Conservation (phyloP, 495 filamentous ascomycete genomes). For the Oleoguttula mirabilis region DNA sequence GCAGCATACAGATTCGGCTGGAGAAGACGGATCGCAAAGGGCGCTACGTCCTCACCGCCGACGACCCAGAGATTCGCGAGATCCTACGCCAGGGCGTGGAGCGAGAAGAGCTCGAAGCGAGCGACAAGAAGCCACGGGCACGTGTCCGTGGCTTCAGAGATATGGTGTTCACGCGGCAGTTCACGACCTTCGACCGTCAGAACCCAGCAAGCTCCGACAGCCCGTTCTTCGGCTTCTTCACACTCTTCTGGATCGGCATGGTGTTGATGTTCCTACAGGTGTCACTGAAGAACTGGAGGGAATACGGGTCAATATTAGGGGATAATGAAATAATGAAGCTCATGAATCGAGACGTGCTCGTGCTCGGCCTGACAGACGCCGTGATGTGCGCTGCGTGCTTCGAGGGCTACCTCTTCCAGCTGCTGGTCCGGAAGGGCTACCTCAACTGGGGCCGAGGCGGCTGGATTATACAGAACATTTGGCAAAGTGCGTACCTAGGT, state of each 20-base stretch:
- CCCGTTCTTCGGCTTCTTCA: slow-evolving; percentile 65
- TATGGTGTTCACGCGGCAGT: slow-evolving; percentile 54
- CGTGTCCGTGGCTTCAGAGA: slow-evolving; percentile 56
- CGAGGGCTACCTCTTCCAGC: slow-evolving; percentile 49
- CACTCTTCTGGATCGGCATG: slow-evolving; percentile 61
- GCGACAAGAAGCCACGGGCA: slow-evolving; percentile 30
- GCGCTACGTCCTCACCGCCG: slow-evolving; percentile 42
- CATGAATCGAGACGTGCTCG: slow-evolving; percentile 54
- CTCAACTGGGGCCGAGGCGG: slow-evolving; percentile 52
- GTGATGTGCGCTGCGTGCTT: slow-evolving; percentile 49
- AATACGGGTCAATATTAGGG: slow-evolving; percentile 50
- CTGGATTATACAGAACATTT: slow-evolving; percentile 60
- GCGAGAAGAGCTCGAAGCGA: slow-evolving; percentile 29
- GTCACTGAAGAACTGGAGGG: slow-evolving; percentile 51
- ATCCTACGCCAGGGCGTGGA: slow-evolving; percentile 38
- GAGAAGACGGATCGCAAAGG: slow-evolving; percentile 36
- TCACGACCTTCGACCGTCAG: slow-evolving; percentile 58
- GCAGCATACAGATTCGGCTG: slow-evolving; percentile 36
- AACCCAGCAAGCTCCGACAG: slow-evolving; percentile 44
- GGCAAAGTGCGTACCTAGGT: slow-evolving; percentile 51
- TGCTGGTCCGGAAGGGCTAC: slow-evolving; percentile 38
- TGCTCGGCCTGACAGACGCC: slow-evolving; percentile 53
- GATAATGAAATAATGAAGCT: slow-evolving; percentile 53
- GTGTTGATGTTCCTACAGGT: slow-evolving; percentile 49
- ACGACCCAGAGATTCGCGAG: slow-evolving; percentile 43